A percentile compares a stretch with the other conserved stretches of the same genome.
Evolutionary conservation across 805 yeast genomes (phyloP).

Genomic region (Saccharomyces paradoxus): DNA sequence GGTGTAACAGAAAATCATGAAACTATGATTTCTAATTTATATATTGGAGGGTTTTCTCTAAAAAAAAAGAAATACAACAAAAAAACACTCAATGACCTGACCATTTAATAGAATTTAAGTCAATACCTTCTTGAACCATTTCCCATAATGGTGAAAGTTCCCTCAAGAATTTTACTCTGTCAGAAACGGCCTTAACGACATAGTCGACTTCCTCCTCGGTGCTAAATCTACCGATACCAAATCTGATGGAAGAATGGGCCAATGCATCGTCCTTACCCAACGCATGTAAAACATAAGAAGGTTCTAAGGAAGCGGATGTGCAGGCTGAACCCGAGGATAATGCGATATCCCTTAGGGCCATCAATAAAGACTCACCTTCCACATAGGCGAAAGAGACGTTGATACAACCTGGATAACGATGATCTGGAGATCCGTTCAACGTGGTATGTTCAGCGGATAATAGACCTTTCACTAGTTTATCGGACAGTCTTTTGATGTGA

Average conservation of each 20-base stretch:
- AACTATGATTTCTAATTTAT: not conserved
- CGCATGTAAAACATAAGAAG: conserved; percentile 93
- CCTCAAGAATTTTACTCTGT: conserved; percentile 84
- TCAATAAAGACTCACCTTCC: conserved; percentile 93
- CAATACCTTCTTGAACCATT: conserved; percentile 98
- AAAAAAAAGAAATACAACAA: not conserved
- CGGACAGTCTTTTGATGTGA: conserved; percentile 64
- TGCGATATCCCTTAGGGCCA: conserved; percentile 97
- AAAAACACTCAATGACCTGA: conserved; percentile 68
- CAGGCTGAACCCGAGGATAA: conserved; percentile 96
- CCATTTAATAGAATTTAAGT: conserved; percentile 90
- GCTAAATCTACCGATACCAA: conserved; percentile 94
- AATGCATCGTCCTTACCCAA: conserved; percentile 96
- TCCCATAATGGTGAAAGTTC: conserved; percentile 96
- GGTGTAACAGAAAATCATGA: not conserved
- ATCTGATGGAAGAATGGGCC: conserved; percentile 96
- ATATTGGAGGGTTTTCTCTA: not conserved
- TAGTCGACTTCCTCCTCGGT: conserved; percentile 94
- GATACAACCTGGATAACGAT: conserved; percentile 87
- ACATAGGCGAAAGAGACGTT: conserved; percentile 94
- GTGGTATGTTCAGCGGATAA: conserved; percentile 81
- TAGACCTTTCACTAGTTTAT: conserved; percentile 63
- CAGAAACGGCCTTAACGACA: conserved; percentile 78
- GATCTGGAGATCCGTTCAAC: conserved; percentile 72
- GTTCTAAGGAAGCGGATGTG: conserved; percentile 96